These are phyloP conservation scores for Pythium brassicae DNA, from an alignment of 352 stramenopile species.

Conservation along the genomic window DNA sequence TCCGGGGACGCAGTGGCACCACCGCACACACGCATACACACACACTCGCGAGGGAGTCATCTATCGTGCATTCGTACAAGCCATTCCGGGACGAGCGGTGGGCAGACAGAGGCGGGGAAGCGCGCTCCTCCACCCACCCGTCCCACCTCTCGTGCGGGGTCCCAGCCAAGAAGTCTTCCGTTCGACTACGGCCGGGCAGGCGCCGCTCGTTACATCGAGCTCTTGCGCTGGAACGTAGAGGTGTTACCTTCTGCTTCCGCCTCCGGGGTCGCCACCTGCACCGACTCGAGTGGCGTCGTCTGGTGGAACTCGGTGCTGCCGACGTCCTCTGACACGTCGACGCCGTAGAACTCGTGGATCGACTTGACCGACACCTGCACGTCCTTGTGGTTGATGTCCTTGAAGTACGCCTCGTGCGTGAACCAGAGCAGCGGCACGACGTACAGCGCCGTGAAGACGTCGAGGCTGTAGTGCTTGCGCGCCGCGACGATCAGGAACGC, in stretches of 20 bases:
- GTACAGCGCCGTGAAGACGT: conserved; percentile 88
- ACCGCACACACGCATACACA: too few relatives aligned
- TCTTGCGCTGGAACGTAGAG: conserved; percentile 44
- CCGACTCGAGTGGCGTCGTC: conserved; percentile 14
- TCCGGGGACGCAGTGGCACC: neutral
- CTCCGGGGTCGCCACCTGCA: conserved; percentile 18
- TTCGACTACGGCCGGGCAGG: conserved; percentile 14
- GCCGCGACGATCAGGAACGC: conserved; percentile 86
- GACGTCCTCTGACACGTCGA: conserved; percentile 32
- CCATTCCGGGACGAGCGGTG: neutral
- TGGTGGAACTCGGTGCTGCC: conserved; percentile 11
- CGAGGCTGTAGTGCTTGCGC: conserved; percentile 89
- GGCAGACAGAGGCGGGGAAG: too few relatives aligned
- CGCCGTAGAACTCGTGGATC: conserved; percentile 52
- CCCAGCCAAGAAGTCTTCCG: neutral
- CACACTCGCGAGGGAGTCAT: too few relatives aligned
- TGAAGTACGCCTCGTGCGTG: conserved; percentile 69
- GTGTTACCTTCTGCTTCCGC: conserved; percentile 28
- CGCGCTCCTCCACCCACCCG: neutral
- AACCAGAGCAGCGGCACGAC: conserved; percentile 86
- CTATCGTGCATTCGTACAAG: conserved; percentile 10
- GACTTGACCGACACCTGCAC: conserved; percentile 55
- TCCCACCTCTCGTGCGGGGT: too few relatives aligned
- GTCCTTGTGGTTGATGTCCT: conserved; percentile 83
- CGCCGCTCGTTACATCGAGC: conserved; percentile 37